Evolutionary conservation across 176 grass and related monocot genomes (phyloP).

Genomic region (Triticum monococcum): DNA sequence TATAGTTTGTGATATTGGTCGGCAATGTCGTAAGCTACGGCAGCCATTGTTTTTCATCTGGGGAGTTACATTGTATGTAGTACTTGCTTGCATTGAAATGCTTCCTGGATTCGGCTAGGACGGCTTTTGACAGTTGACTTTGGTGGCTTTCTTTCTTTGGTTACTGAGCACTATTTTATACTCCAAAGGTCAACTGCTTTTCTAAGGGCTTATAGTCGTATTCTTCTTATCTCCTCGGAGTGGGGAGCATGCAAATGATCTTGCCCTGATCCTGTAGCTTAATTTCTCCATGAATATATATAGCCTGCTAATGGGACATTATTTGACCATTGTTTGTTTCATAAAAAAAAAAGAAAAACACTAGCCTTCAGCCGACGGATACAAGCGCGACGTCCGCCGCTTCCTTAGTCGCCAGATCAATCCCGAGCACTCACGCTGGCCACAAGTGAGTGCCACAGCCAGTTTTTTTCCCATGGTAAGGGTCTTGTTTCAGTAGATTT

Average conservation of each 20-base stretch:
- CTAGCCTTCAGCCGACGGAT: no score
- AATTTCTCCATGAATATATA: no score
- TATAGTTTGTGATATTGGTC: not conserved
- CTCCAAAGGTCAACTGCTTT: not conserved
- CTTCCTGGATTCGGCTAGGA: not conserved
- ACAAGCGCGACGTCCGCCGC: no score
- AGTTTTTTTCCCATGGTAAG: no score
- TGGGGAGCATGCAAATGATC: not conserved
- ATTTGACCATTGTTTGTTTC: not conserved
- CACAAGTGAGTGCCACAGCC: no score
- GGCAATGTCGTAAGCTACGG: conserved; percentile 1
- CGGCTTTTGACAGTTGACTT: conserved; percentile 18
- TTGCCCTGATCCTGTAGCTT: no score
- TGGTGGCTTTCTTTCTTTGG: not conserved
- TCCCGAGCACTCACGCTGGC: no score
- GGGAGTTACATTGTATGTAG: not conserved
- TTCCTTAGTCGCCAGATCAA: no score
- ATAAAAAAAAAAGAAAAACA: not conserved
- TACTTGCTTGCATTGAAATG: not conserved
- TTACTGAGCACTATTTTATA: not conserved
- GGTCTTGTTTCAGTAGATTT: no score
- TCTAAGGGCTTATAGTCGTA: not conserved
- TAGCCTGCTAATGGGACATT: not conserved
- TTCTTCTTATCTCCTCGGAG: not conserved
- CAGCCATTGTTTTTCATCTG: not conserved